Evolutionary conservation across 2,329 filamentous ascomycete genomes (phyloP).

Genomic region (Colletotrichum sp.): DNA sequence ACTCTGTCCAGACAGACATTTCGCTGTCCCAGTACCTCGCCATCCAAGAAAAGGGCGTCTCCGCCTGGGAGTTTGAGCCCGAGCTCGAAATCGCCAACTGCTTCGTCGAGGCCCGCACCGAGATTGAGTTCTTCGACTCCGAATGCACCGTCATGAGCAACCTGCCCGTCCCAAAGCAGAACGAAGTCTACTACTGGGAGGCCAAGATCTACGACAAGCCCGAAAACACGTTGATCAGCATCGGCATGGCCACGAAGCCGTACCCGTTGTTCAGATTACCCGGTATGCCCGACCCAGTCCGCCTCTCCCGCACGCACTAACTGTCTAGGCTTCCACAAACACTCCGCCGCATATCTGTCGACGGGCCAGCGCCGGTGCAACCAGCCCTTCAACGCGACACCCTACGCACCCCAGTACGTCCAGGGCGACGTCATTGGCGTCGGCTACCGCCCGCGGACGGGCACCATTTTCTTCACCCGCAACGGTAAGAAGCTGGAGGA

Average conservation of each 20-base stretch:
- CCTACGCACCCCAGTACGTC: slow-evolving; percentile 83
- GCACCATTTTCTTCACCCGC: slow-evolving; percentile 96
- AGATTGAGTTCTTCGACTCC: slow-evolving; percentile 98
- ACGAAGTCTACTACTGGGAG: slow-evolving; percentile 99
- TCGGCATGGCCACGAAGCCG: slow-evolving; percentile 95
- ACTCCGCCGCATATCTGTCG: slow-evolving; percentile 90
- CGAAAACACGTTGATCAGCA: slow-evolving; percentile 83
- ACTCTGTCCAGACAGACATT: slow-evolving; percentile 95
- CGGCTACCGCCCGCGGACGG: slow-evolving; percentile 91
- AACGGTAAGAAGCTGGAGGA: slow-evolving; percentile 98
- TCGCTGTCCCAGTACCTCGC: slow-evolving; percentile 96
- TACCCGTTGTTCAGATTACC: slow-evolving; percentile 94
- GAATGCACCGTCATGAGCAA: slow-evolving; percentile 98
- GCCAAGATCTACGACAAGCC: slow-evolving; percentile 98
- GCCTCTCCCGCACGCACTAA: neutral
- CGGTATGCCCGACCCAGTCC: slow-evolving; percentile 61
- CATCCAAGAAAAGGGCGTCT: slow-evolving; percentile 99
- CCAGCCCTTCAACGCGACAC: slow-evolving; percentile 82
- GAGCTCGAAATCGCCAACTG: slow-evolving; percentile 98
- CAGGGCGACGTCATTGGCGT: slow-evolving; percentile 97
- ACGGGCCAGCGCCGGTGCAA: slow-evolving; percentile 87
- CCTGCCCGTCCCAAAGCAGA: slow-evolving; percentile 95
- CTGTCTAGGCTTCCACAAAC: slow-evolving; percentile 81
- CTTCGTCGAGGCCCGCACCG: slow-evolving; percentile 94
- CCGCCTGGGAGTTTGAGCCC: slow-evolving; percentile 99